Conservation (phyloP, 495 filamentous ascomycete genomes). For the Penicillium mononematosum region DNA sequence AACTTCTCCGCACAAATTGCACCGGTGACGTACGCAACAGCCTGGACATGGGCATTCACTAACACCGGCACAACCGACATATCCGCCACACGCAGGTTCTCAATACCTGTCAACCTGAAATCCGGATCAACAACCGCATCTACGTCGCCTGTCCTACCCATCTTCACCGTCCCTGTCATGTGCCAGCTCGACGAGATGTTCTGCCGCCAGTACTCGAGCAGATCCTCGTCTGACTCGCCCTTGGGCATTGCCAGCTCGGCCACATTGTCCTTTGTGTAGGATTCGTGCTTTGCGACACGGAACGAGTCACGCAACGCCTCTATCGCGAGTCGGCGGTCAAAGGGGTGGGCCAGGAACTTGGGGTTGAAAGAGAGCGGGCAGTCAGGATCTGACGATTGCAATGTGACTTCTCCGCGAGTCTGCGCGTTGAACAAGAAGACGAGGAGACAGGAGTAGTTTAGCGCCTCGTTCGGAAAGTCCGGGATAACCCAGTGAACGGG, state of each 20-base stretch:
- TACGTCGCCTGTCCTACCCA: slow-evolving; percentile 43
- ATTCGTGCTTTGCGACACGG: slow-evolving; percentile 24
- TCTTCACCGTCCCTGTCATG: slow-evolving; percentile 56
- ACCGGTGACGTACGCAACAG: slow-evolving; percentile 29
- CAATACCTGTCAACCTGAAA: slow-evolving; percentile 52
- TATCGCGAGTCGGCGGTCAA: slow-evolving; percentile 52
- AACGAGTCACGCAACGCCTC: slow-evolving; percentile 52
- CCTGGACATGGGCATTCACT: slow-evolving; percentile 31
- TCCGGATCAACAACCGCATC: slow-evolving; percentile 49
- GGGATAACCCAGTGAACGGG: slow-evolving; percentile 32
- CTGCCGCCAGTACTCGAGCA: slow-evolving; percentile 49
- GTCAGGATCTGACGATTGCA: slow-evolving; percentile 52
- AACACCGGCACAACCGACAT: slow-evolving; percentile 57
- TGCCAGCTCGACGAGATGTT: slow-evolving; percentile 40
- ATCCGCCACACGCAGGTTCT: slow-evolving; percentile 57
- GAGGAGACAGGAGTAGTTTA: slow-evolving; percentile 24
- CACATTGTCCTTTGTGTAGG: slow-evolving; percentile 28
- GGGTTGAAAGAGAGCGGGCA: slow-evolving; percentile 54
- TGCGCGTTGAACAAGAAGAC: slow-evolving; percentile 32
- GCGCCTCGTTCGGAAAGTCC: slow-evolving; percentile 23
- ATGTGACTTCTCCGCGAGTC: slow-evolving; percentile 47
- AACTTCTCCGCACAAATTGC: slow-evolving; percentile 28
- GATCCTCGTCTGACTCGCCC: slow-evolving; percentile 51
- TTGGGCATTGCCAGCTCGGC: slow-evolving; percentile 41
- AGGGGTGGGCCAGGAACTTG: slow-evolving; percentile 52